Percentiles rank a stretch among this genome's conserved stretches.
These are phyloP conservation scores for Malus orientalis DNA, from an alignment of 306 rosid genomes.

Conservation along the genomic window DNA sequence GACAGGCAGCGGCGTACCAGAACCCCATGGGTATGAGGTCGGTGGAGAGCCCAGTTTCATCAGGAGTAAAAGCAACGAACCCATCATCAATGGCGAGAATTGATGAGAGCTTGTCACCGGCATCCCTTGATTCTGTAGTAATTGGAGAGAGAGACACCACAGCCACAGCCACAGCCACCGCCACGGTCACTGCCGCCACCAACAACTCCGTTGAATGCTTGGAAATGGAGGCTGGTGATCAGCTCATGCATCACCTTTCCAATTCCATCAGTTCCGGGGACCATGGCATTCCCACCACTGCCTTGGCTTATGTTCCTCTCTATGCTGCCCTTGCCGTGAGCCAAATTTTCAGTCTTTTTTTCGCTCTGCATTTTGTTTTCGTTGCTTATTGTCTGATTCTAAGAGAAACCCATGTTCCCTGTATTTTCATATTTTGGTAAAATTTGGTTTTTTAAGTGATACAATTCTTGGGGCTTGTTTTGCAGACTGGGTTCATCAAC, in stretches of 20 bases:
- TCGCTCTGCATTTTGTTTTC: conserved; percentile 8
- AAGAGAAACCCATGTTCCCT: background rate
- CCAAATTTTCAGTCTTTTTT: background rate
- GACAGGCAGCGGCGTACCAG: conserved; percentile 58
- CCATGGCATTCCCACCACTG: conserved; percentile 30
- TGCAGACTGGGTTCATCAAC: conserved; percentile 70
- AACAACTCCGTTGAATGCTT: conserved; percentile 59
- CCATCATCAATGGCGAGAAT: conserved; percentile 45
- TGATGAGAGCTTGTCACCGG: conserved; percentile 80
- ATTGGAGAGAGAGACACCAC: conserved; percentile 72
- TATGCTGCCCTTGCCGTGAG: conserved; percentile 70
- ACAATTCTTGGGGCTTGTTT: conserved; percentile 18
- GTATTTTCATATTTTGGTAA: conserved; percentile 1
- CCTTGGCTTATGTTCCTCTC: conserved; percentile 60
- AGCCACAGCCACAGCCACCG: conserved; percentile 19
- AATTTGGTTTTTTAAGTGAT: conserved; percentile 8
- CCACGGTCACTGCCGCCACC: conserved; percentile 23
- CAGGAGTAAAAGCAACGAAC: conserved; percentile 43
- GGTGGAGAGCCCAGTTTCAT: conserved; percentile 58
- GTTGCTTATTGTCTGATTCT: background rate
- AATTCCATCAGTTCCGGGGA: conserved; percentile 29
- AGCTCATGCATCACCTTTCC: conserved; percentile 75
- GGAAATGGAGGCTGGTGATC: conserved; percentile 49
- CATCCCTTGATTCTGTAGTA: conserved; percentile 80
- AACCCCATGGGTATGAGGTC: conserved; percentile 52